These are phyloP conservation scores for Trichophyton schoenleinii DNA, from an alignment of 2,329 filamentous ascomycete genomes.

Conservation along the genomic window DNA sequence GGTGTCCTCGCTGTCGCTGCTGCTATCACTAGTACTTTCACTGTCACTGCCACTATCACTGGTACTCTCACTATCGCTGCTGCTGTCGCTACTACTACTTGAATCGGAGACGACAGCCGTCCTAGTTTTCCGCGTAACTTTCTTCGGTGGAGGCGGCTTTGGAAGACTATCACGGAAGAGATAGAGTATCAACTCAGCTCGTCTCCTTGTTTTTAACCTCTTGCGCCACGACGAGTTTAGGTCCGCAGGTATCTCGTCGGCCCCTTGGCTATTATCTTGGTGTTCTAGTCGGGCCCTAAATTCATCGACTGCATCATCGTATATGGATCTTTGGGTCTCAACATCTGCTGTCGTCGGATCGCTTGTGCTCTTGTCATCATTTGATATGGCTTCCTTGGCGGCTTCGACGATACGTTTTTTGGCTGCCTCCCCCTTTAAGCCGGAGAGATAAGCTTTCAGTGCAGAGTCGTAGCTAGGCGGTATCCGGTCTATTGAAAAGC, in stretches of 20 bases:
- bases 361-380: constrained; percentile 21
- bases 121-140: constrained; percentile 18
- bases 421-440: constrained; percentile 63
- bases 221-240: constrained; percentile 11
- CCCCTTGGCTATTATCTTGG: constrained; percentile 17
- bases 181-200: constrained; percentile 29
- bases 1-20: too few relatives aligned
- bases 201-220: constrained; percentile 25
- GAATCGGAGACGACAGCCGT: constrained; percentile 31
- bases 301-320: constrained; percentile 42
- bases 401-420: constrained; percentile 51
- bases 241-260: constrained; percentile 17
- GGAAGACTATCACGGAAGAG: constrained; percentile 19
- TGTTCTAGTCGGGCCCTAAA: constrained; percentile 27
- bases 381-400: constrained; percentile 47
- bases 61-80: constrained; percentile 15
- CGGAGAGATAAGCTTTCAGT: constrained; percentile 65
- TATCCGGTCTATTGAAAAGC: constrained; percentile 59
- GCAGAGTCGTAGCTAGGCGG: constrained; percentile 56
- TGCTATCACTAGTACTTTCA: constrained; percentile 9
- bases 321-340: constrained; percentile 15
- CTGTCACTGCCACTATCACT: constrained; percentile 18
- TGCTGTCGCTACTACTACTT: constrained; percentile 29
- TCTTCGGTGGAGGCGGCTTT: constrained; percentile 8
- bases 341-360: constrained; percentile 12